A percentile compares a stretch with the other conserved stretches of the same genome.
Evolutionary conservation across 139 green algal species (phyloP).

Genomic region (Chlamydomonas applanata): DNA sequence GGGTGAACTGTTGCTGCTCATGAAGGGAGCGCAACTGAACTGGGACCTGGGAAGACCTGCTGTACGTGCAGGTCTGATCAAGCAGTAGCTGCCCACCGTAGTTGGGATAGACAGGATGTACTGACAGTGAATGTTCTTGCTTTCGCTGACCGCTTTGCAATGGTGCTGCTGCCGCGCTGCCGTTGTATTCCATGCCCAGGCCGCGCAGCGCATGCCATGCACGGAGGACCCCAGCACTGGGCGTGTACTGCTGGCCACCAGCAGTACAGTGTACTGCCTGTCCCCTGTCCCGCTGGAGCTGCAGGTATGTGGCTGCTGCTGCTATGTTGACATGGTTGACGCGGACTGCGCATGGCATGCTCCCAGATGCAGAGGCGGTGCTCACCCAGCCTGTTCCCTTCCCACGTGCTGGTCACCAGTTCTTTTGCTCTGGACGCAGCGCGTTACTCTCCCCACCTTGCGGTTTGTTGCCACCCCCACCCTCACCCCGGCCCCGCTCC

Average conservation of each 20-base stretch:
- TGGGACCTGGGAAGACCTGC: no score
- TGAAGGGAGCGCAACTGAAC: no score
- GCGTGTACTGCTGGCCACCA: conserved; percentile 34
- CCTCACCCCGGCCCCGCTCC: no score
- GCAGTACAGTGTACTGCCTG: conserved; percentile 43
- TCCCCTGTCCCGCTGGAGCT: conserved; percentile 57
- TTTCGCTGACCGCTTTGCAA: no score
- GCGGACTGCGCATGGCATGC: not conserved
- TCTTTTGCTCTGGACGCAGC: not conserved
- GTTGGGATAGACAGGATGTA: no score
- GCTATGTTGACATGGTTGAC: no score
- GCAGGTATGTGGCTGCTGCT: conserved; percentile 43
- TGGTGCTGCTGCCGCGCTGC: not conserved
- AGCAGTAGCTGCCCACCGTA: no score
- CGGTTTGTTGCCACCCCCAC: not conserved
- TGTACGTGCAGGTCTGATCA: not conserved
- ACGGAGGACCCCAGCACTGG: conserved; percentile 22
- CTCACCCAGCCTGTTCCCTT: no score
- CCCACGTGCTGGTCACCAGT: no score
- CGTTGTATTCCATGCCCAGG: not conserved
- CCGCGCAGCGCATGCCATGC: conserved; percentile 15
- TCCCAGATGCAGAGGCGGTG: not conserved
- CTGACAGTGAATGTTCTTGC: no score
- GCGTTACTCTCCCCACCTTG: no score
- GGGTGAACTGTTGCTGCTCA: no score